Base-by-base conservation (phyloP, 2,329 filamentous ascomycete species). In the Monosporascus sp. region DNA sequence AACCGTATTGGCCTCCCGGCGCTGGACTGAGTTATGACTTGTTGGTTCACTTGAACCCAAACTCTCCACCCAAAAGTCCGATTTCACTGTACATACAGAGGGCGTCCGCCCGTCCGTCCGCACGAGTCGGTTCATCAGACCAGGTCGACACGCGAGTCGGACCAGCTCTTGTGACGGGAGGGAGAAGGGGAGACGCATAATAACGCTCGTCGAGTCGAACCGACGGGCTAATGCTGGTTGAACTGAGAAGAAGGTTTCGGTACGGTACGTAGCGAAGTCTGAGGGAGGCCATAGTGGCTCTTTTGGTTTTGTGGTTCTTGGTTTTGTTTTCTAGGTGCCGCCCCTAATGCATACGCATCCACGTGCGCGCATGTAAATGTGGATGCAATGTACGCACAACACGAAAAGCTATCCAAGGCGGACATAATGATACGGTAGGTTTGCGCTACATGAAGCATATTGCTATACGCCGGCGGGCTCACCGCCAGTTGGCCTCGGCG, bases 181-280 rank as follows among this genome's bases (percentile, higher is more conserved):
- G 39, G 18, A 20, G 38, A 20, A 20, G 39, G 11, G 11, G 24
- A 9, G 39, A 42, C 39, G 39, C 22, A 14, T 42, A 18, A 17
- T 18, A 39, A 3, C 8, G 38, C 3, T 7, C 37, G 15, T 17
- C 38, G 38, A 20, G 38, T 39, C 17, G 38, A 18, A n/a, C 38
- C 8, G 38, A 11, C 17, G 17, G 38, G 18, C 17, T 11, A 7
- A 41, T 41, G 38, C 17, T n/a, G 6, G 38, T 8, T 18, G 17
- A 6, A 1, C 9, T 17, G 38, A 41, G 27, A 41, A 7, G 49
- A 20, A 34, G 34, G 41, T 45, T 36, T 36, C 25, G 27, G 49
- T 37, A 51, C 39, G 49, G 49, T 51, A 45, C 49, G 49, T 46
- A 34, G 49, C 49, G 49, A 51, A 27, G 11, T 46, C 41, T 41